Evolutionary conservation across 2,329 filamentous ascomycete species (phyloP).

Genomic region (Penicillium crustosum): DNA sequence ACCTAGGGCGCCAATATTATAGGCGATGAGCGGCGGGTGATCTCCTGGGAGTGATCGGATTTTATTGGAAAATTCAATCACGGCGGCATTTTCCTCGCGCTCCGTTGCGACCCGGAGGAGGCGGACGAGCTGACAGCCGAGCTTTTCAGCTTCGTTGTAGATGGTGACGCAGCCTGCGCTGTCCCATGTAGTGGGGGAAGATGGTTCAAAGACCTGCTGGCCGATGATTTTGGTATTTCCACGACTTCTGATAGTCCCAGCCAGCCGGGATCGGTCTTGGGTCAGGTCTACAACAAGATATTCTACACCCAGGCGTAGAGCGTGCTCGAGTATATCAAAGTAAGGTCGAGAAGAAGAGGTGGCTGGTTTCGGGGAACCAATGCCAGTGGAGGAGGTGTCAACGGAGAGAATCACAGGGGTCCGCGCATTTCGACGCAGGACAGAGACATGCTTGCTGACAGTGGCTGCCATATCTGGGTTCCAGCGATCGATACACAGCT

Average conservation of each 20-base stretch:
- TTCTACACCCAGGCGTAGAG: conserved; percentile 42
- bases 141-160: conserved; percentile 38
- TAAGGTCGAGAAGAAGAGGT: conserved; percentile 23
- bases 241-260: conserved; percentile 32
- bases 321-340: conserved; percentile 41
- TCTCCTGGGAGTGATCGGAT: conserved; percentile 33
- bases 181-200: conserved; percentile 35
- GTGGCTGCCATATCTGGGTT: conserved; percentile 50
- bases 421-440: conserved; percentile 57
- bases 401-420: conserved; percentile 60
- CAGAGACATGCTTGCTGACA: conserved; percentile 57
- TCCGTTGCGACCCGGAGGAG: conserved; percentile 37
- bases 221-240: conserved; percentile 46
- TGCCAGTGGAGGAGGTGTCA: conserved; percentile 36
- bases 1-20: conserved; percentile 42
- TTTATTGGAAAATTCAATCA: conserved; percentile 40
- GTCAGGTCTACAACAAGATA: conserved; percentile 42
- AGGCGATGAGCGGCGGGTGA: conserved; percentile 40
- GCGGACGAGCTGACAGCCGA: conserved; percentile 43
- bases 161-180: conserved; percentile 34
- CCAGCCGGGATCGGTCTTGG: conserved; percentile 30
- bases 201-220: conserved; percentile 35
- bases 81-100: conserved; percentile 40
- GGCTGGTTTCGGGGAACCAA: conserved; percentile 12
- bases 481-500: conserved; percentile 61